phyloP scores from a whole-genome alignment of 176 grass and related monocot genomes.

The Triticum monococcum region DNA sequence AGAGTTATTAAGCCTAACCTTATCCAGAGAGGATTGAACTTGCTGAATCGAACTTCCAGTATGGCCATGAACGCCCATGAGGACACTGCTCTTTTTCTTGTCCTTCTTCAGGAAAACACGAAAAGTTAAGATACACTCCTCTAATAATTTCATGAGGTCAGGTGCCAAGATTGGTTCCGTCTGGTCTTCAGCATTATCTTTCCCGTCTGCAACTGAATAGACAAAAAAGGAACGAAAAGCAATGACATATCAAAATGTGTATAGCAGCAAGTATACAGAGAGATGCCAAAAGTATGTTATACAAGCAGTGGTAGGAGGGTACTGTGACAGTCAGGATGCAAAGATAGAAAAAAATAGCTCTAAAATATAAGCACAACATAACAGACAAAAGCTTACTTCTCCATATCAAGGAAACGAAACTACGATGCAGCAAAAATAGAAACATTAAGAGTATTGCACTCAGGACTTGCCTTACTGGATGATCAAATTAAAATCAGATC shows the following conservation, averaged over 20 bases:
- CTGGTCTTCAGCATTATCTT: slow-evolving; percentile 46
- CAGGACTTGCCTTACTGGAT: neutral
- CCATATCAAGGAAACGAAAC: neutral
- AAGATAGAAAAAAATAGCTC: neutral
- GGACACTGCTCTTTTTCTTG: slow-evolving; percentile 69
- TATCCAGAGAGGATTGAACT: slow-evolving; percentile 88
- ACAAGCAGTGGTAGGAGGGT: neutral
- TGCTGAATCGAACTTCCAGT: slow-evolving; percentile 75
- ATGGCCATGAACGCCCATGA: slow-evolving; percentile 55
- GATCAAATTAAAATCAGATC: slow-evolving; percentile 11
- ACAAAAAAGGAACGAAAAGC: slow-evolving; percentile 6
- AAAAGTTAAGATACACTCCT: slow-evolving; percentile 91
- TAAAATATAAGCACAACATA: slow-evolving; percentile 4
- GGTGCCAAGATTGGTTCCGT: slow-evolving; percentile 55
- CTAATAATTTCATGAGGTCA: slow-evolving; percentile 76
- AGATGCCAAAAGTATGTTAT: neutral
- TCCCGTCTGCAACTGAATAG: slow-evolving; percentile 54
- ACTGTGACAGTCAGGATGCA: neutral
- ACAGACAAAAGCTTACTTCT: neutral
- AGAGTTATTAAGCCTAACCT: slow-evolving; percentile 39
- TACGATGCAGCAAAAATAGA: neutral
- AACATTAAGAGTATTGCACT: neutral
- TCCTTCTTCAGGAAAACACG: slow-evolving; percentile 85
- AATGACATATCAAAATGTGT: neutral
- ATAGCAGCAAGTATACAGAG: neutral